Conservation (phyloP, 2,329 filamentous ascomycete genomes). For the Botrytis pseudocinerea region DNA sequence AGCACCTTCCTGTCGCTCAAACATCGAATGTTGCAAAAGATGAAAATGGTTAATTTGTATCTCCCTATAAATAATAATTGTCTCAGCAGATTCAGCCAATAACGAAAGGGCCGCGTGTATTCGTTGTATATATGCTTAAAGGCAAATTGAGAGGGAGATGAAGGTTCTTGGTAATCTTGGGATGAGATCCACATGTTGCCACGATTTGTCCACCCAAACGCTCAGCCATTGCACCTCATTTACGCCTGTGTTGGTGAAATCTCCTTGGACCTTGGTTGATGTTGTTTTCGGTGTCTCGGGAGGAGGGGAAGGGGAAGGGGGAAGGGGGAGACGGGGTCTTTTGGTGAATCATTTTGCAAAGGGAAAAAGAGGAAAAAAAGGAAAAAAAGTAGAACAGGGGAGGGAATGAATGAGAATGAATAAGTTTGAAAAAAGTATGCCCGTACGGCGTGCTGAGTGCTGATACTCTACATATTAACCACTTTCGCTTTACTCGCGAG, state of each 20-base stretch:
- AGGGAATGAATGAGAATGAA: neutral
- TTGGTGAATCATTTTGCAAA: constrained; percentile 1
- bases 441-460: neutral
- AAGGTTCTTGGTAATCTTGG: constrained; percentile 17
- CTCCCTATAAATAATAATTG: neutral
- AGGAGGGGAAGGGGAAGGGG: neutral
- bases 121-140: neutral
- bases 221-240: constrained; percentile 9
- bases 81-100: neutral
- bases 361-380: too few species aligned
- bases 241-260: neutral
- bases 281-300: neutral
- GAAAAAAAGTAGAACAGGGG: neutral
- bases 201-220: constrained; percentile 2
- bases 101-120: neutral
- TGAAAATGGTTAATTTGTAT: neutral
- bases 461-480: neutral
- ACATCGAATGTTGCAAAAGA: neutral
- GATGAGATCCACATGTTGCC: constrained; percentile 17
- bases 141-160: neutral
- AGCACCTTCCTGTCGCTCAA: constrained; percentile 6
- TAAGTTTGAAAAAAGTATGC: neutral
- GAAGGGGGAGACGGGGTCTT: neutral
- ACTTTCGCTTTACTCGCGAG: neutral
- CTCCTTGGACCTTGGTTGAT: neutral